Base-by-base conservation (phyloP, 106 monocot species). In the Platanthera zijinensis region DNA sequence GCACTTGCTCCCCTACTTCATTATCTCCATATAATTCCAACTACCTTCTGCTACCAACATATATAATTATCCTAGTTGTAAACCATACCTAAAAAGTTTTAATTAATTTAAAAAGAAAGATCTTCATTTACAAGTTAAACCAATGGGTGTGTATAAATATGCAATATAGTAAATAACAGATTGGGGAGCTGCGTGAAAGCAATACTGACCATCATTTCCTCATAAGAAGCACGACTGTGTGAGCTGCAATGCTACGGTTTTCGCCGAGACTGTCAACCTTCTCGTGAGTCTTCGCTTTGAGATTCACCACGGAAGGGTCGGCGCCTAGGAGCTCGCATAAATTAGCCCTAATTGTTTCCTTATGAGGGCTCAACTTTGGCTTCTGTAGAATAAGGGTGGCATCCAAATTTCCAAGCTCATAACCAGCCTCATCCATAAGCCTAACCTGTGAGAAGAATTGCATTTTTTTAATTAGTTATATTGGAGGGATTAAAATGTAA, bases 181-280 rank as follows among this genome's bases (percentile, higher is more conserved):
- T 7, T 61, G 9, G 8, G 21, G 19, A 61, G 59, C 18, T 61
- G 9, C 10, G 5, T 11, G 66, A 66, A 5, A 32, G 32, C 0
- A 11, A 66, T 25, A 30, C 66, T 66, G 66, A 66, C 66, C 66
- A 10, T 81, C 52, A 93, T 80, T 91, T 97, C 71, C 75, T 85
- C 84, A 91, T 91, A 19, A 97, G 80, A 74, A 97, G 91, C 78
- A 97, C 91, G 13, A 97, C 91, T 18, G 93, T 93, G 68, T 97
- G 96, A 51, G 93, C 93, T 14, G 96, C 96, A 56, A 97, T 91
- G 72, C 96, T 93, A 73, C 93, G 78, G 78, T 97, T 97, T 76
- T 97, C 96, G 22, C 93, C 96, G 49, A 97, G 93, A 81, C 96
- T 97, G 50, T 97, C 96, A 4, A 97, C 96, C 64, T 97, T 91